phyloP scores from a whole-genome alignment of 495 filamentous ascomycete genomes.

The Paragyromitra xinjiangensis region DNA sequence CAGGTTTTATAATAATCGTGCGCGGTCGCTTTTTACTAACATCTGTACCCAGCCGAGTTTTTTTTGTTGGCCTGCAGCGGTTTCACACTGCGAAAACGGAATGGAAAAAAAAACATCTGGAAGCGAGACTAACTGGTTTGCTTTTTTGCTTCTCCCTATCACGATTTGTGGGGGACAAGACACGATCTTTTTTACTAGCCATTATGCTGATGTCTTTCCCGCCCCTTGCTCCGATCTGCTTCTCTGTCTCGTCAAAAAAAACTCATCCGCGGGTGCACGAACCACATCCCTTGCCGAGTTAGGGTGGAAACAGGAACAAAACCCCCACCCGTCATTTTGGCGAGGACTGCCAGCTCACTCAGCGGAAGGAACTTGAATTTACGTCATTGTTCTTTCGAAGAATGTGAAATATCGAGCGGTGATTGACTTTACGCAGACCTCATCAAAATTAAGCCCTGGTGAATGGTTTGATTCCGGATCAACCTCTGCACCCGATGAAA shows the following conservation, averaged over 20 bases:
- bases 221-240: conserved; percentile 51
- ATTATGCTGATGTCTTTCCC: conserved; percentile 49
- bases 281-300: conserved; percentile 52
- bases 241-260: conserved; percentile 52
- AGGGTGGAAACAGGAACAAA: conserved; percentile 38
- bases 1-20: conserved; percentile 49
- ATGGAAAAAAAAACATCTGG: conserved; percentile 23
- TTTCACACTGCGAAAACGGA: conserved; percentile 33
- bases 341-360: conserved; percentile 51
- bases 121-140: conserved; percentile 22
- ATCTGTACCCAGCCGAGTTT: conserved; percentile 19
- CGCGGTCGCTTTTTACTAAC: conserved; percentile 18
- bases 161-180: conserved; percentile 49
- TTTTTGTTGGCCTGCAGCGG: conserved; percentile 5
- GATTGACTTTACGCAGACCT: conserved; percentile 41
- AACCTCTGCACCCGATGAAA: conserved; percentile 48
- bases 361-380: conserved; percentile 20
- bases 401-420: conserved; percentile 13
- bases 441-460: conserved; percentile 43
- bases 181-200: conserved; percentile 48
- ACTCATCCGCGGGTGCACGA: conserved; percentile 47
- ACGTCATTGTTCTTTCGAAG: conserved; percentile 42
- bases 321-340: conserved; percentile 45
- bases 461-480: conserved; percentile 46
- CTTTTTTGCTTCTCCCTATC: conserved; percentile 29